phyloP scores from a whole-genome alignment of 306 rosid genomes.

The Canavalia ensiformis region DNA sequence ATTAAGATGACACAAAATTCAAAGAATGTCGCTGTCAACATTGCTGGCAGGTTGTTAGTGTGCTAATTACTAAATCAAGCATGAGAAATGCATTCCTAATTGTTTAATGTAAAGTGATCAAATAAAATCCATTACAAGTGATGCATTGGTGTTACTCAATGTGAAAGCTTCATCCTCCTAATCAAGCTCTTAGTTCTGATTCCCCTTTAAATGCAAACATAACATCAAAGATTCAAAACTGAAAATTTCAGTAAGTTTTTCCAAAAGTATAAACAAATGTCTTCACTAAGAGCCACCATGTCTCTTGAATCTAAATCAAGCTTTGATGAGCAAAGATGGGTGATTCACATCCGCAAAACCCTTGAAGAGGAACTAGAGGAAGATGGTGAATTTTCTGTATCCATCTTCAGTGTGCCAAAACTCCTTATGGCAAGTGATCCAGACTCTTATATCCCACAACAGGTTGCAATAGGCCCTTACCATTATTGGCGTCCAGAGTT shows the following conservation, averaged over 20 bases:
- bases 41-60: not conserved
- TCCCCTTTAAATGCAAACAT: conserved; percentile 13
- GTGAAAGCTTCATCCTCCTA: conserved; percentile 3
- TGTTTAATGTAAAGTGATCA: conserved; percentile 12
- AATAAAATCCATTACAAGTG: conserved; percentile 17
- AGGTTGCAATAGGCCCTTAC: conserved; percentile 83
- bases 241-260: not conserved
- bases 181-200: not conserved
- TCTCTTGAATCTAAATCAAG: conserved; percentile 49
- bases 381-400: conserved; percentile 56
- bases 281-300: conserved; percentile 51
- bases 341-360: conserved; percentile 65
- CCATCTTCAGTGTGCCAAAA: conserved; percentile 72
- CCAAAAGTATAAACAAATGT: conserved; percentile 4
- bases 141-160: not conserved
- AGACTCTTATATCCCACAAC: conserved; percentile 76
- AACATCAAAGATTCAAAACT: conserved; percentile 19
- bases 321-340: conserved; percentile 74
- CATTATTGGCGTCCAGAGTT: conserved; percentile 80
- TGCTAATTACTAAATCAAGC: conserved; percentile 2
- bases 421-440: conserved; percentile 63
- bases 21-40: not conserved
- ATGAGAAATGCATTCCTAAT: conserved; percentile 39
- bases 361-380: conserved; percentile 75
- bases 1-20: conserved; percentile 19